Evolutionary conservation across 2,329 filamentous ascomycete genomes (phyloP), one percentile per base, ranked within the genome.

Genomic region (Penicillium sp.): DNA sequence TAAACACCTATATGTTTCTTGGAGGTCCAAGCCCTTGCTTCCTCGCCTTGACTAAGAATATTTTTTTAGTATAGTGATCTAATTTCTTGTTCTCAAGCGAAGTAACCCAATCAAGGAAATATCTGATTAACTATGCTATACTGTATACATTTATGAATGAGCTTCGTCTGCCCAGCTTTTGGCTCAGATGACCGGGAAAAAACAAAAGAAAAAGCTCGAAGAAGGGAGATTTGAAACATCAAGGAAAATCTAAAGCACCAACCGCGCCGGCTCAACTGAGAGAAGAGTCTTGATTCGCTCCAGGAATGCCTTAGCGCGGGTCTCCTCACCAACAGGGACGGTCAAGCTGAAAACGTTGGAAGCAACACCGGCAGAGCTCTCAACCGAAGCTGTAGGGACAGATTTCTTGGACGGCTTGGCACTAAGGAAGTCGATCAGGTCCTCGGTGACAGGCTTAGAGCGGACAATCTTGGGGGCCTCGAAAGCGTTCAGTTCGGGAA

Each of bases 211-310:
- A 61, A 43, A 38, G 48, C 53, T 50, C 35, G 43, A 55, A 58
- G 36, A 49, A 33, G 52, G 50, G 53, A 50, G 58, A 58, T 60
- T 59, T 59, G 57, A 61, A 61, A 29, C 15, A 50, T 19, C 38
- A 44, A 56, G 21, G 42, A 7, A 58, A 60, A 61, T 61, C 59
- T 74, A 83, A 64, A 84, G 69, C 35, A 96, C 85, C 69, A 96
- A 77, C 68, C 87, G 83, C 35, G 87, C 90, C 15, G 91, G 91
- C 76, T 94, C 89, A 63, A 85, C 82, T 77, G 96, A 91, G 66
- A 99, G 76, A 27, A 93, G 87, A 45, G 82, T 78, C 85, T 96
- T 97, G 70, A 97, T 84, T 67, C 91, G 86, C 77, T 93, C 89
- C 63, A 99, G 76, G 78, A 97, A 99, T 12, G 88, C 82, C 69